Evolutionary conservation across 768 basidiomycete genomes (phyloP).

Genomic region (Nidularia pulvinata): DNA sequence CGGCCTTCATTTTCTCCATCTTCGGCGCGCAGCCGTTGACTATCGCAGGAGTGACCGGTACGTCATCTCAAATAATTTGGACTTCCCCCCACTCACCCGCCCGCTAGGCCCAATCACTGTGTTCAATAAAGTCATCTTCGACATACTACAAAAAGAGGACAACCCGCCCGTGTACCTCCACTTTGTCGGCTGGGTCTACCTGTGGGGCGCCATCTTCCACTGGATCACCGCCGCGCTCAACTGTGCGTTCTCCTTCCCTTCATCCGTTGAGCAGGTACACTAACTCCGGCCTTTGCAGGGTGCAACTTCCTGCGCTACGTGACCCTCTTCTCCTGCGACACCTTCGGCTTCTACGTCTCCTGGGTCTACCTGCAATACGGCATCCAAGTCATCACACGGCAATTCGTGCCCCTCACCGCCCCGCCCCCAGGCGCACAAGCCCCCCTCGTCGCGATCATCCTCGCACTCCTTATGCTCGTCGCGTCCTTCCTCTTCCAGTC

Average conservation of each 20-base stretch:
- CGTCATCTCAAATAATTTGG: background rate
- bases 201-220: conserved; percentile 87
- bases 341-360: conserved; percentile 91
- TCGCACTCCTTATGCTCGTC: conserved; percentile 78
- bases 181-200: conserved; percentile 91
- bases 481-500: conserved; percentile 73
- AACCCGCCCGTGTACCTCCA: conserved; percentile 77
- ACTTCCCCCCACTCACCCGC: background rate
- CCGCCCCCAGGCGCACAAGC: conserved; percentile 37
- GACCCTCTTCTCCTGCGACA: conserved; percentile 89
- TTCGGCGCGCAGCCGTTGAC: conserved; percentile 91
- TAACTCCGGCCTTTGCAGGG: conserved; percentile 37
- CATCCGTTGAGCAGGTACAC: background rate
- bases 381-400: conserved; percentile 79
- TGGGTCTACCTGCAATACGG: conserved; percentile 93
- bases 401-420: conserved; percentile 48
- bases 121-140: conserved; percentile 87
- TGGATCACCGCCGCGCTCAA: conserved; percentile 82
- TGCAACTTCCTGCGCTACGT: conserved; percentile 87
- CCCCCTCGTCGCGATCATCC: conserved; percentile 63
- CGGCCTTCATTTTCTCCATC: conserved; percentile 84
- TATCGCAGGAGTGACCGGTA: conserved; percentile 90
- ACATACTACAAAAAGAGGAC: conserved; percentile 58
- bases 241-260: conserved; percentile 38
- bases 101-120: conserved; percentile 86